A percentile compares a stretch with the other conserved stretches of the same genome.
Evolutionary conservation across 78 protist genomes (phyloP).

Genomic region (Guillardia theta): DNA sequence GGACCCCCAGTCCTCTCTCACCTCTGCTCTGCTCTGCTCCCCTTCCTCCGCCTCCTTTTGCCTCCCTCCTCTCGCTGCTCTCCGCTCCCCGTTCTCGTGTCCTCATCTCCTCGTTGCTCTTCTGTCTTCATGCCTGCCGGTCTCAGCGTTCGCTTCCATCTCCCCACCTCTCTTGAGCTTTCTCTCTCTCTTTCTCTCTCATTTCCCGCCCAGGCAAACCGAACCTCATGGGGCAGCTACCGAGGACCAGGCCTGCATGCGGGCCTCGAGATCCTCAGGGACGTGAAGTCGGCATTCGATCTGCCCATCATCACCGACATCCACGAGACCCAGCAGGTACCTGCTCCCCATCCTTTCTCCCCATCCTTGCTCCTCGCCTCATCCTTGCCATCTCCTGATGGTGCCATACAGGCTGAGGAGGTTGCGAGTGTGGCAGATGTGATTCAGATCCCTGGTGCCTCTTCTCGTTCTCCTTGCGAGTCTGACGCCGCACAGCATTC

Average conservation of each 20-base stretch:
- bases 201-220: neutral
- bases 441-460: conserved; percentile 47
- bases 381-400: too few species aligned
- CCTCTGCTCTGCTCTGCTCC: neutral
- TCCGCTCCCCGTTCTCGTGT: neutral
- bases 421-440: neutral
- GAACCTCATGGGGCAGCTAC: neutral
- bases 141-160: neutral
- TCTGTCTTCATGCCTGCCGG: neutral
- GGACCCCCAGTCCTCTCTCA: neutral
- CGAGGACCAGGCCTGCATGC: neutral
- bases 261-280: neutral
- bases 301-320: conserved; percentile 32
- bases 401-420: neutral
- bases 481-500: too few species aligned
- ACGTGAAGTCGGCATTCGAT: neutral
- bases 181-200: neutral
- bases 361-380: neutral
- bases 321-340: neutral
- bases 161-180: neutral
- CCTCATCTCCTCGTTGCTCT: neutral
- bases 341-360: neutral
- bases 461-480: too few species aligned
- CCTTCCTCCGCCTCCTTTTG: neutral
- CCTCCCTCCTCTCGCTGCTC: neutral